Evolutionary conservation across 805 yeast species (phyloP).

Genomic region (Lipomyces lipofer): DNA sequence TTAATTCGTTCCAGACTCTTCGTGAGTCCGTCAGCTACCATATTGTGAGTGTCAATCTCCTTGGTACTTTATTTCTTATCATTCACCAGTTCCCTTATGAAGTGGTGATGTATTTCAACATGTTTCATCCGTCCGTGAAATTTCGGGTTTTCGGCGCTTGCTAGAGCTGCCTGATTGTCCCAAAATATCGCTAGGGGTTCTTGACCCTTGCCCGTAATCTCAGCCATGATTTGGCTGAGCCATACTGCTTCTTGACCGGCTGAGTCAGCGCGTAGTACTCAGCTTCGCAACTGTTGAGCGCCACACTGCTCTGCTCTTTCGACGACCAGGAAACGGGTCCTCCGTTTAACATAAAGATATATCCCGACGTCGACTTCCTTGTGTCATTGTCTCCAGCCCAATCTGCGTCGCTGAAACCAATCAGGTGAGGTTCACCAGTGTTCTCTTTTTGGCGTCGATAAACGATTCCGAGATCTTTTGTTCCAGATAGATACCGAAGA

Average conservation of each 20-base stretch:
- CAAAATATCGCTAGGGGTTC: neutral
- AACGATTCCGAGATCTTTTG: slow-evolving; percentile 56
- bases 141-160: neutral
- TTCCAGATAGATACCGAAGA: slow-evolving; percentile 47
- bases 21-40: slow-evolving; percentile 2
- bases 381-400: too few relatives aligned
- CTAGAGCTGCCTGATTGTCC: too few relatives aligned
- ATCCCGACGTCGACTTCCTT: neutral
- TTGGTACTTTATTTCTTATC: neutral
- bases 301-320: slow-evolving; percentile 3
- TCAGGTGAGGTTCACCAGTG: neutral
- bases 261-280: slow-evolving; percentile 2
- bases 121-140: neutral
- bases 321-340: slow-evolving; percentile 5
- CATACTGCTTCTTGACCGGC: neutral
- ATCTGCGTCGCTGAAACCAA: slow-evolving; percentile 3
- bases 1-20: neutral
- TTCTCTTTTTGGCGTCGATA: neutral
- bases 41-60: slow-evolving; percentile 1
- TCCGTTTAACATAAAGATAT: slow-evolving; percentile 1
- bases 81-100: neutral
- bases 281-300: slow-evolving; percentile 4
- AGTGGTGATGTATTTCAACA: neutral
- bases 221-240: neutral
- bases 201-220: neutral